Evolutionary conservation across 495 filamentous ascomycete genomes (phyloP), one percentile per base, ranked within the genome.

Genomic region (Hypomontagnella monticulosa): DNA sequence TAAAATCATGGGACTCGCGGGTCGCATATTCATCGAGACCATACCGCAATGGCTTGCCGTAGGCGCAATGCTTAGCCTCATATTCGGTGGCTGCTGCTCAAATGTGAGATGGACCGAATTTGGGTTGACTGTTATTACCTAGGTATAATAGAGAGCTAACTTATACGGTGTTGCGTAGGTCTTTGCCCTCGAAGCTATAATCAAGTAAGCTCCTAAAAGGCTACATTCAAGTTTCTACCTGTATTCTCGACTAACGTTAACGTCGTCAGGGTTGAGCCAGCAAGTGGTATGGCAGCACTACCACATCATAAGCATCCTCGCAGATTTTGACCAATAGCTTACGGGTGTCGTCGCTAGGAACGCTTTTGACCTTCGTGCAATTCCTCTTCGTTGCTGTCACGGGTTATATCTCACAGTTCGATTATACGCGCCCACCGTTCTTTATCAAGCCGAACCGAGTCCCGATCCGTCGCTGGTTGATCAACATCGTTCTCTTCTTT

Each of bases 61-160:
- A 41, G 77, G 84, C 27, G 81, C 88, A 63, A 95, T 96, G 81
- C 79, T 92, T n/a, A 86, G 82, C 18, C 81, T 97, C 56, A 99
- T 99, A 46, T 97, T 99, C 73, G 95, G 96, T 37, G 95, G 95
- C 34, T 99, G 95, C 73, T 99, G 95, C 81, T 93, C 93, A 30
- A 99, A 98, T 82, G 95, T 99, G 75, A 77, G 71, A 57, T 52
- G 12, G 46, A 57, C 54, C 56, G 84, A 80, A 30, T 16, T 37
- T n/a, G n/a, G n/a, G n/a, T n/a, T n/a, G n/a, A n/a, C 51, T 48
- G 37, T 4, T 40, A 38, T 14, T 46, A 11, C 33, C 32, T 36
- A 5, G 11, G 34, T 23, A 34, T 49, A 32, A 62, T 23, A 42
- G 33, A 51, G 37, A 43, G 59, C 69, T 59, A 69, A 57, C 46